Conservation (phyloP, 208 protist genomes). For the Leishmania lainsoni region DNA sequence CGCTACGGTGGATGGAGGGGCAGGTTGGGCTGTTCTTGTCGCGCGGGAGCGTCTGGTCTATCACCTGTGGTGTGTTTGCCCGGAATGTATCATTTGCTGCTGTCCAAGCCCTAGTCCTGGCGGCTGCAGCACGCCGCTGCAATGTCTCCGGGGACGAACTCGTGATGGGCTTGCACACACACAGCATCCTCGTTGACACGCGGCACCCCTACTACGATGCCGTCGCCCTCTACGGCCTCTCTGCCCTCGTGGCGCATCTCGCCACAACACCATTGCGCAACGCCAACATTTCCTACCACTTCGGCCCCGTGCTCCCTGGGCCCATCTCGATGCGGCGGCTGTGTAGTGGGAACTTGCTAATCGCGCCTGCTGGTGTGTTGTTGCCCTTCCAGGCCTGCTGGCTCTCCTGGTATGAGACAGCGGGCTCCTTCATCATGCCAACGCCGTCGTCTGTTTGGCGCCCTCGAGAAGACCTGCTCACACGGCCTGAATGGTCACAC, state of each 20-base stretch:
- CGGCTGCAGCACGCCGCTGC: conserved; percentile 6
- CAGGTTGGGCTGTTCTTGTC: conserved; percentile 69
- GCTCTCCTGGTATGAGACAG: conserved; percentile 79
- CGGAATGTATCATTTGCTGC: conserved; percentile 46
- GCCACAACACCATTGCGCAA: conserved; percentile 58
- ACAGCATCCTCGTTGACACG: conserved; percentile 45
- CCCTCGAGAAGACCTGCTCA: conserved; percentile 51
- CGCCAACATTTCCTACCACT: conserved; percentile 66
- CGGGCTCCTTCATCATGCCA: conserved; percentile 69
- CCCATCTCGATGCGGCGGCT: conserved; percentile 44
- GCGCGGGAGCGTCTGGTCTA: conserved; percentile 82
- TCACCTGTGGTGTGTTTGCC: conserved; percentile 52
- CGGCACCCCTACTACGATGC: conserved; percentile 82
- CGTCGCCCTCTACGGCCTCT: conserved; percentile 39
- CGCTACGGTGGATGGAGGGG: conserved; percentile 65
- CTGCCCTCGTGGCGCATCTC: conserved; percentile 51
- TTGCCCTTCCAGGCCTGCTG: conserved; percentile 69
- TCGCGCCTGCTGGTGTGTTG: conserved; percentile 46
- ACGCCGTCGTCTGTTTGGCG: conserved; percentile 71
- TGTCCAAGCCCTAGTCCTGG: conserved; percentile 38
- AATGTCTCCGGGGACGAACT: conserved; percentile 4
- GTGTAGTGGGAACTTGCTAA: conserved; percentile 32
- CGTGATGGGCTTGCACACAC: conserved; percentile 5
- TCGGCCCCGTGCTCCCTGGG: conserved; percentile 51
- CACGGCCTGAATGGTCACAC: conserved; percentile 52